Evolutionary conservation across 2,329 filamentous ascomycete species (phyloP), one percentile per base, ranked within the genome.

Genomic region (Fusarium albosuccineum): DNA sequence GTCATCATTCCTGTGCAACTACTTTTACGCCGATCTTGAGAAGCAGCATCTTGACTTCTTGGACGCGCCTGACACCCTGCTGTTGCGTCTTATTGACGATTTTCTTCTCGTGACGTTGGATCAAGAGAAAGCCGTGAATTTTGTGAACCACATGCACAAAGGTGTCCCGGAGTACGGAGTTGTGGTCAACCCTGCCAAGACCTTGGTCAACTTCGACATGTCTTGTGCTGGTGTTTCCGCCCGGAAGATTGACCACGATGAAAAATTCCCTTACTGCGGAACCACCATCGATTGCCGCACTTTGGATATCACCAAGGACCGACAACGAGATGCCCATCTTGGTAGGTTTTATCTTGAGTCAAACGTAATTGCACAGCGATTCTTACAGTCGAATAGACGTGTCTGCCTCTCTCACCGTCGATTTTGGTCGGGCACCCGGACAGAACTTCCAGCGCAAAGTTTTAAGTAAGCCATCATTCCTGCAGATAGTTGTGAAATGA

Each of bases 1-100:
- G 6, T 97, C 94, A 0, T 92, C 91, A 42, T 83, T 94, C 40
- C 83, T 99, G 6, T 98, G 96, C 83, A 98, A 94, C 79, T 95
- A 97, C 79, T 97, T 98, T 78, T 99, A 99, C 75, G 94, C 92
- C 6, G 89, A 96, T 65, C 86, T 98, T 2, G 96, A 99, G 77
- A 79, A 80, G 7, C 83, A 89, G 27, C 82, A 90, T 13, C 82
- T 98, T 3, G 75, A 74, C 0, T 98, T 97, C 74, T 79, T 96
- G 14, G 73, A 79, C 9, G 64, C 63, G 0, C 59, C 74, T 10
- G 82, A 90, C 34, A 90, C 87, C 49, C 78, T 97, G 3, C 82
- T 99, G 8, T 78, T 98, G 53, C 87, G 96, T 14, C 85, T 97
- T 9, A 92, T 97, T 41, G 96, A 99, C 71, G 96, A 99, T 73